These are phyloP conservation scores for Cercospora janseana DNA, from an alignment of 2,329 filamentous ascomycete species.

Conservation along the genomic window DNA sequence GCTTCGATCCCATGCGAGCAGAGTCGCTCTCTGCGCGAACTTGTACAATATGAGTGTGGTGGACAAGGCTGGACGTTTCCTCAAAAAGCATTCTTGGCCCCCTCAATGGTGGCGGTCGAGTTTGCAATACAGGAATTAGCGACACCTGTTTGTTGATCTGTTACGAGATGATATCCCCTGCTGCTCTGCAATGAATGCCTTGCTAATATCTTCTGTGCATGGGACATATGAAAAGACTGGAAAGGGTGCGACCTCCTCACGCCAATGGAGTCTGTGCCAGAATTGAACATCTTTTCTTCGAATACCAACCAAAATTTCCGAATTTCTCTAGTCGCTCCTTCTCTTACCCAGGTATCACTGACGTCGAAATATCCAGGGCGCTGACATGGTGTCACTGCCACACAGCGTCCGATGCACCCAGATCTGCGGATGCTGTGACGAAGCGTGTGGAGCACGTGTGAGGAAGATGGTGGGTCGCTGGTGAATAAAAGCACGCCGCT, in stretches of 20 bases:
- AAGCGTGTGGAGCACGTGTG: constrained; percentile 10
- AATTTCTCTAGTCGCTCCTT: too few species aligned
- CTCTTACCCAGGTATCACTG: too few species aligned
- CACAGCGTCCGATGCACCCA: background rate
- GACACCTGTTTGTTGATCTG: constrained; percentile 9
- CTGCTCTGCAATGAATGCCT: background rate
- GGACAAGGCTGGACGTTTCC: too few species aligned
- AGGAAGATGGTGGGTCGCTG: background rate
- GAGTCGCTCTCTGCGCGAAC: background rate
- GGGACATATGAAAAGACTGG: constrained; percentile 1
- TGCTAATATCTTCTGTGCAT: background rate
- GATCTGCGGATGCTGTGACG: background rate
- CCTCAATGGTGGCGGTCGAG: too few species aligned
- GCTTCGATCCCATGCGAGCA: background rate
- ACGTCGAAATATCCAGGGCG: background rate
- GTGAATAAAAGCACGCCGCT: background rate
- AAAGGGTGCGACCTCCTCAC: background rate
- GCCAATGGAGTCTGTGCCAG: too few species aligned
- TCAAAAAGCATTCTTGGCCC: too few species aligned
- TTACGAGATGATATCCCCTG: constrained; percentile 2
- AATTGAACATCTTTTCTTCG: too few species aligned
- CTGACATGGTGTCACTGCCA: background rate
- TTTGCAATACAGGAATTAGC: too few species aligned
- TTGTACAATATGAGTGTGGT: constrained; percentile 33
- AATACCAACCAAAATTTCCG: too few species aligned